Base-by-base conservation (phyloP, 2,329 filamentous ascomycete species). In the Torrubiella hemipterigena region DNA sequence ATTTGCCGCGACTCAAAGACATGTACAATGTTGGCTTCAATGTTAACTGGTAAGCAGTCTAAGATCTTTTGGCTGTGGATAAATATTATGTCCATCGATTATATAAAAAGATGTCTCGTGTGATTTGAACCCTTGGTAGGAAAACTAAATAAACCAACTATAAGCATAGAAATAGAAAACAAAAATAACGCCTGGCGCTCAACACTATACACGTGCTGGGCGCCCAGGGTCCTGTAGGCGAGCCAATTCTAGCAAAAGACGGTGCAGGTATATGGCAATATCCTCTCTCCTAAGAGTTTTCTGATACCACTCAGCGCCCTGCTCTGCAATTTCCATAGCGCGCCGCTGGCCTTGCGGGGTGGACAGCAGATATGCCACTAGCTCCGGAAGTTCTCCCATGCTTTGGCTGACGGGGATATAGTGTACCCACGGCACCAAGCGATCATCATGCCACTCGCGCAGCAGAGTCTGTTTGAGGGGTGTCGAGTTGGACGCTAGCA, bases 261-360 rank as follows among this genome's bases (percentile, higher is more conserved):
- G 56, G 42, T 77, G 78, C 17, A 71, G 58, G 55, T 76, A 77
- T 3, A 71, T 58, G 17, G 66, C 59, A 42, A 75, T 63, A 45
- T 81, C 74, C 22, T 69, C 62, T 27, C 70, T 67, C 25, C 74
- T 47, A 20, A 81, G 42, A 9, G 65, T 66, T 41, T 56, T 63
- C 0, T 41, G 44, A 28, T 63, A 65, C 76, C 75, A 81, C 7
- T 61, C 56, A 7, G 58, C 54, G 1, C 76, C 73, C 7, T 52
- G 46, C 29, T 65, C 56, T 1, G 72, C 74, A 36, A 81, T 66
- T 17, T 56, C 49, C 17, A 51, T 49, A 0, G 68, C 73, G 34
- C 58, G 53, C 15, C 37, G 36, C 39, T 63, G 59, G 0, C 76
- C 77, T 5, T 54, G 45, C 4, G 52, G 47, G 0, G 58, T 61